phyloP scores from a whole-genome alignment of 352 stramenopile species.

The Phytophthora melonis region DNA sequence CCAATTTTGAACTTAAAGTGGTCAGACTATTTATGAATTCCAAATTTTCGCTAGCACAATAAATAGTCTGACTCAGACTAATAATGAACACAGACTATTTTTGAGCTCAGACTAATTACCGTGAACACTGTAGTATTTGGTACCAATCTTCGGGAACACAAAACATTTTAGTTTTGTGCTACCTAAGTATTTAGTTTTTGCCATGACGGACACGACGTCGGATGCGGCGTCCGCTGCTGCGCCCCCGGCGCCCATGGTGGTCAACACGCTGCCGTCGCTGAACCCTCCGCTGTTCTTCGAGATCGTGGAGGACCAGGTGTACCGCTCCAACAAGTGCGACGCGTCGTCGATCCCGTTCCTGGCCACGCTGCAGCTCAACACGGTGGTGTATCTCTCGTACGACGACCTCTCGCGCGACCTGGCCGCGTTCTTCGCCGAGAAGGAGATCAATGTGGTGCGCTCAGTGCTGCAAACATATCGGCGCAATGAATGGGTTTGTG shows the following conservation, averaged over 20 bases:
- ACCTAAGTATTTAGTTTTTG: neutral
- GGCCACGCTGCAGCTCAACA: constrained; percentile 82
- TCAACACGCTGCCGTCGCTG: constrained; percentile 73
- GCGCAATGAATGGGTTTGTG: neutral
- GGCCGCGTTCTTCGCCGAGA: constrained; percentile 84
- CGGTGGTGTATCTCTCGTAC: constrained; percentile 87
- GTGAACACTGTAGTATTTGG: neutral
- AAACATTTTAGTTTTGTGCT: neutral
- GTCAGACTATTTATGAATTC: no score
- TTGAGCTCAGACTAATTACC: no score
- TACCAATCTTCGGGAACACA: neutral
- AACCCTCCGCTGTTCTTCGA: constrained; percentile 90
- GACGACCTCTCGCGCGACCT: constrained; percentile 85
- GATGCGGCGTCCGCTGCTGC: constrained; percentile 18
- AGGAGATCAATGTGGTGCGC: constrained; percentile 77
- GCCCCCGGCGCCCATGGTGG: constrained; percentile 36
- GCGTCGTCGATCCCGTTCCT: constrained; percentile 87
- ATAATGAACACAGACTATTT: no score
- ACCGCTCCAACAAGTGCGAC: constrained; percentile 90
- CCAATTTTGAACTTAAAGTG: no score
- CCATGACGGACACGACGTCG: constrained; percentile 33
- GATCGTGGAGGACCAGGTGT: constrained; percentile 89
- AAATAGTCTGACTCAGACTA: no score
- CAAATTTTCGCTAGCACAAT: no score
- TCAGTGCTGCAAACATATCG: neutral